These are phyloP conservation scores for Leucocoprinus leucothites DNA, from an alignment of 768 basidiomycete genomes.

Conservation along the genomic window DNA sequence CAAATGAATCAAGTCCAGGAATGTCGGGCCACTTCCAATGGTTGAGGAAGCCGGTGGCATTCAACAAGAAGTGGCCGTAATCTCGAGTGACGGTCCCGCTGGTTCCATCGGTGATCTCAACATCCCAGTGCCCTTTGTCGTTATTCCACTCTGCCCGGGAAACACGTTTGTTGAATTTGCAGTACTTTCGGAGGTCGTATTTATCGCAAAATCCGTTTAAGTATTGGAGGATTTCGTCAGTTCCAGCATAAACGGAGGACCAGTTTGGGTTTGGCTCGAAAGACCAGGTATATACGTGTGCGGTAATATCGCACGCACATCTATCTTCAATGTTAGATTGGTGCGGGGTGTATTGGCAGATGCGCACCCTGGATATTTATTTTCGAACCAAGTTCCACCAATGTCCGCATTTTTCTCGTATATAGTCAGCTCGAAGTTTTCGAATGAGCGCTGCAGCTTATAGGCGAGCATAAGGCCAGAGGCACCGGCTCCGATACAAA, in stretches of 20 bases:
- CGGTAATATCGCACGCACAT: conserved; percentile 21
- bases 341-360: not conserved
- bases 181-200: conserved; percentile 20
- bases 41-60: conserved; percentile 26
- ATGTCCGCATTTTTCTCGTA: conserved; percentile 32
- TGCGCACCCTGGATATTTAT: conserved; percentile 34
- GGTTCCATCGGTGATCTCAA: conserved; percentile 17
- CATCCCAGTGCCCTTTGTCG: conserved; percentile 17
- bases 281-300: conserved; percentile 24
- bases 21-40: conserved; percentile 32
- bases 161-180: conserved; percentile 18
- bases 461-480: conserved; percentile 31
- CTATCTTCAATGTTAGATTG: not conserved
- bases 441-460: conserved; percentile 32
- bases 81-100: conserved; percentile 12
- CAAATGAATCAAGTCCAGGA: conserved; percentile 23
- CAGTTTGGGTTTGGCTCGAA: conserved; percentile 24
- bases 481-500: conserved; percentile 32
- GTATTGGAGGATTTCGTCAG: conserved; percentile 21
- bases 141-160: conserved; percentile 21
- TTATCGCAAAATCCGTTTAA: conserved; percentile 20
- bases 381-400: conserved; percentile 33
- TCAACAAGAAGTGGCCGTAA: conserved; percentile 24
- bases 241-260: conserved; percentile 20
- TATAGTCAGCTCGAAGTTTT: conserved; percentile 26